Conservation (phyloP, 2,329 filamentous ascomycete genomes). For the Neonectria punicea region DNA sequence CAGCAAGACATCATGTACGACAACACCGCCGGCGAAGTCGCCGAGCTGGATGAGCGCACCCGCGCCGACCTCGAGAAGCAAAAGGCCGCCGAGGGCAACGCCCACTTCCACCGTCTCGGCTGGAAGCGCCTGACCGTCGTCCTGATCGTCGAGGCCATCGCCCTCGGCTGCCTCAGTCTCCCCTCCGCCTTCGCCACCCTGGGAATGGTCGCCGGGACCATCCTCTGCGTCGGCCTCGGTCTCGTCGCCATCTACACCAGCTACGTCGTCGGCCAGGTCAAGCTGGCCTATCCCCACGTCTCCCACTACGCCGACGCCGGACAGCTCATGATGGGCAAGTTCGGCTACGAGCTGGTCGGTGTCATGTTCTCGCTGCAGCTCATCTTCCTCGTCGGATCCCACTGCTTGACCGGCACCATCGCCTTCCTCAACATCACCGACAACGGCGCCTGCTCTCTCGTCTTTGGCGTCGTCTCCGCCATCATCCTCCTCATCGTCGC, state of each 20-base stretch:
- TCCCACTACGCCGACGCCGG: constrained; percentile 76
- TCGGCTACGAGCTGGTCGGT: constrained; percentile 71
- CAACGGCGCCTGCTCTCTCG: constrained; percentile 60
- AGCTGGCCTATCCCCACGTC: constrained; percentile 64
- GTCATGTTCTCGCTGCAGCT: constrained; percentile 71
- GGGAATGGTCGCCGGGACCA: constrained; percentile 62
- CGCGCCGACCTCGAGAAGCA: constrained; percentile 57
- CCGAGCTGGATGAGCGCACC: constrained; percentile 51
- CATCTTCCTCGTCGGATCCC: constrained; percentile 76
- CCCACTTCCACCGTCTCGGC: constrained; percentile 63
- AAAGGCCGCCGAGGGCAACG: constrained; percentile 56
- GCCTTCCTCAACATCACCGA: constrained; percentile 73
- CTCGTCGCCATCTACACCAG: constrained; percentile 60
- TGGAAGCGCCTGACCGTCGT: constrained; percentile 67
- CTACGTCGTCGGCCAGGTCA: constrained; percentile 59
- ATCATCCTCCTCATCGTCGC: constrained; percentile 58
- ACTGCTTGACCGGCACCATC: constrained; percentile 76
- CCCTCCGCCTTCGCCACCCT: constrained; percentile 63
- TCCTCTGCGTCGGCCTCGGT: constrained; percentile 55
- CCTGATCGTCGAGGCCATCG: constrained; percentile 67
- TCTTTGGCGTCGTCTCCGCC: constrained; percentile 58
- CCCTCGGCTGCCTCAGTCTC: constrained; percentile 63
- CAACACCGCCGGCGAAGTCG: constrained; percentile 44
- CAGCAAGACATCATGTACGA: constrained; percentile 41
- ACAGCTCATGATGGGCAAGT: constrained; percentile 66